Percentiles rank a stretch among this genome's conserved stretches.
Evolutionary conservation across 2,329 filamentous ascomycete genomes (phyloP).

Genomic region (Ilyonectria robusta): DNA sequence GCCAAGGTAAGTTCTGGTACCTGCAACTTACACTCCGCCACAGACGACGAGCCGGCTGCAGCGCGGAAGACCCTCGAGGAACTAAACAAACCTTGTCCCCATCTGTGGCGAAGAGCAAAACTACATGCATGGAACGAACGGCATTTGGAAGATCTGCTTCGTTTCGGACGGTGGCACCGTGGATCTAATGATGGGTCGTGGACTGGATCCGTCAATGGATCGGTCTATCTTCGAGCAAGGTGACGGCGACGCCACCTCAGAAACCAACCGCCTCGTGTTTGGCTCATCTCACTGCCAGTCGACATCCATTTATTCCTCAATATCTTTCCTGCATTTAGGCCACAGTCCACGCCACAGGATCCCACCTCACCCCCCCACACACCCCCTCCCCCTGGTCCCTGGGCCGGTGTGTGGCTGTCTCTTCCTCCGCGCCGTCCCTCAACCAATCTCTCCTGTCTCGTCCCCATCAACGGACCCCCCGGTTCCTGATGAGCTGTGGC

Average conservation of each 20-base stretch:
- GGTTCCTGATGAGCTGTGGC: slow-evolving; percentile 28
- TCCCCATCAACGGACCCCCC: slow-evolving; percentile 10
- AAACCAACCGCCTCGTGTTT: slow-evolving; percentile 21
- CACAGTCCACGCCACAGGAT: neutral
- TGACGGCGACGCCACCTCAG: slow-evolving; percentile 1
- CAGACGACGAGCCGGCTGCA: neutral
- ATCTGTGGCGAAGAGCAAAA: slow-evolving; percentile 1
- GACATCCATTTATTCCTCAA: neutral
- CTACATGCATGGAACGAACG: slow-evolving; percentile 3
- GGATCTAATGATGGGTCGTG: slow-evolving; percentile 3
- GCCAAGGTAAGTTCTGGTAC: neutral
- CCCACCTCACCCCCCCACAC: slow-evolving; percentile 4
- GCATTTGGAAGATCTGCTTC: slow-evolving; percentile 22
- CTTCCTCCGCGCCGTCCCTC: slow-evolving; percentile 5
- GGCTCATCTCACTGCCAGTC: neutral
- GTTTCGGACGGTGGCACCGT: slow-evolving; percentile 31
- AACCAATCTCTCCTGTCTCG: slow-evolving; percentile 16
- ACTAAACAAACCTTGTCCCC: neutral
- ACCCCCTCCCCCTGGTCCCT: slow-evolving; percentile 6
- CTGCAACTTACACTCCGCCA: neutral
- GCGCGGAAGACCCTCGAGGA: neutral
- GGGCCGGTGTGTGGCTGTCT: slow-evolving; percentile 16
- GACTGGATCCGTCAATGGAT: slow-evolving; percentile 8
- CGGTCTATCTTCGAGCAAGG: slow-evolving; percentile 12
- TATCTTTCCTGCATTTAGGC: neutral